Percentiles rank a stretch among this genome's conserved stretches.
Evolutionary conservation across 371 early-diverging fungal species (phyloP).

Genomic region (Gilbertella persicaria): DNA sequence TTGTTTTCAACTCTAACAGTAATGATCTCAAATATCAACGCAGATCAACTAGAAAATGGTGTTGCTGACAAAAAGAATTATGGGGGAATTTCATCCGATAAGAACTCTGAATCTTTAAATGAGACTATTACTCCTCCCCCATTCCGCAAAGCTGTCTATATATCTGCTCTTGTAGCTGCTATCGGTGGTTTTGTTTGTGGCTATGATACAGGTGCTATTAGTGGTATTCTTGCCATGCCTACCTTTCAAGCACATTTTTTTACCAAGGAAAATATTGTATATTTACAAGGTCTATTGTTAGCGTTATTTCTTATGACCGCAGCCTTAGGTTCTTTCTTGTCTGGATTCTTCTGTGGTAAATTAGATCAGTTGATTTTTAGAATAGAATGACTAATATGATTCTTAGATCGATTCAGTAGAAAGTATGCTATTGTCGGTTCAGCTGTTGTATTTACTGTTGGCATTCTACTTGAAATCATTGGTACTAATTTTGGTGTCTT

Average conservation of each 20-base stretch:
- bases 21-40: neutral
- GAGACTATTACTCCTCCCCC: conserved; percentile 5
- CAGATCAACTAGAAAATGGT: neutral
- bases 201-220: conserved; percentile 21
- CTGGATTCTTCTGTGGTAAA: conserved; percentile 46
- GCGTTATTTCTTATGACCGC: conserved; percentile 48
- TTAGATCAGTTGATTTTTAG: neutral
- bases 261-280: conserved; percentile 19
- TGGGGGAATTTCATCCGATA: neutral
- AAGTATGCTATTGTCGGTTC: conserved; percentile 38
- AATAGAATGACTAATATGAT: neutral
- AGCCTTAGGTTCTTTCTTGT: conserved; percentile 39
- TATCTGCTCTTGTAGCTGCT: conserved; percentile 19
- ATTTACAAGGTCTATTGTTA: conserved; percentile 46
- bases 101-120: neutral
- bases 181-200: conserved; percentile 24
- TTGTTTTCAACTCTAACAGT: too few relatives aligned
- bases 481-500: conserved; percentile 37
- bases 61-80: neutral
- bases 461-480: conserved; percentile 40
- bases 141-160: conserved; percentile 20
- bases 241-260: conserved; percentile 25
- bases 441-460: conserved; percentile 31
- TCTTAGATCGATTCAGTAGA: conserved; percentile 45
- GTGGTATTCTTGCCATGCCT: conserved; percentile 24